Evolutionary conservation across 2,329 filamentous ascomycete species (phyloP).

Genomic region (Chaetomiaceae sp.): DNA sequence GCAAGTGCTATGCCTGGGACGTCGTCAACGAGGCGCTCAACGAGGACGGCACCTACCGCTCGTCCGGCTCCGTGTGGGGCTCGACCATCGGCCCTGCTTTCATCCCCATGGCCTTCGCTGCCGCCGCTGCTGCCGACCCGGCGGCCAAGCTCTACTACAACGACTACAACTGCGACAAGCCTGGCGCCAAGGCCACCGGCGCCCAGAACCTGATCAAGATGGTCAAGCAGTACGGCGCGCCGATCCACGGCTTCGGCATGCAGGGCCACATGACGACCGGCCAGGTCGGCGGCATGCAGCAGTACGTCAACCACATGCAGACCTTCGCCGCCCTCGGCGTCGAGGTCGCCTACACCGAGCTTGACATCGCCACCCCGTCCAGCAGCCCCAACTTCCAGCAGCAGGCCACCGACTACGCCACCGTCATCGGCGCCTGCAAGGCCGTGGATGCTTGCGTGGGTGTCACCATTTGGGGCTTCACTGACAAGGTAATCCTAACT

Average conservation of each 20-base stretch:
- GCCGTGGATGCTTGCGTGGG: background rate
- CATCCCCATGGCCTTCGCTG: slow-evolving; percentile 49
- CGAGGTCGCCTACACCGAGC: slow-evolving; percentile 16
- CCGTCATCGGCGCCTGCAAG: slow-evolving; percentile 1
- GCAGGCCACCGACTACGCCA: slow-evolving; percentile 4
- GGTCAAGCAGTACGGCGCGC: slow-evolving; percentile 38
- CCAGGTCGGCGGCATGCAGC: slow-evolving; percentile 29
- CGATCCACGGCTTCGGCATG: slow-evolving; percentile 54
- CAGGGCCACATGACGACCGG: slow-evolving; percentile 53
- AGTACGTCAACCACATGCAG: background rate
- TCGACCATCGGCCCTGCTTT: slow-evolving; percentile 49
- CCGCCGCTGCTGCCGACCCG: slow-evolving; percentile 45
- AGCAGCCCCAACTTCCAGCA: background rate
- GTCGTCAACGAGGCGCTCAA: slow-evolving; percentile 52
- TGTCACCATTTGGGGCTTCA: slow-evolving; percentile 5
- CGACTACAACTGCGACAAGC: slow-evolving; percentile 49
- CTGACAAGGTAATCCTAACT: no score
- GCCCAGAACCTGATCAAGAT: slow-evolving; percentile 37
- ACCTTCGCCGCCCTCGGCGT: slow-evolving; percentile 1
- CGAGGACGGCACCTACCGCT: slow-evolving; percentile 43
- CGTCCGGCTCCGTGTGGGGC: slow-evolving; percentile 45
- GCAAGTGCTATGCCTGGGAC: slow-evolving; percentile 47
- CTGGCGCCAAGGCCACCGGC: slow-evolving; percentile 37
- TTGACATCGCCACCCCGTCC: slow-evolving; percentile 3
- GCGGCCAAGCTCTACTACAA: slow-evolving; percentile 40